Evolutionary conservation across 2,329 filamentous ascomycete genomes (phyloP), one percentile per base, ranked within the genome.

Genomic region (Aspergillus ustus): DNA sequence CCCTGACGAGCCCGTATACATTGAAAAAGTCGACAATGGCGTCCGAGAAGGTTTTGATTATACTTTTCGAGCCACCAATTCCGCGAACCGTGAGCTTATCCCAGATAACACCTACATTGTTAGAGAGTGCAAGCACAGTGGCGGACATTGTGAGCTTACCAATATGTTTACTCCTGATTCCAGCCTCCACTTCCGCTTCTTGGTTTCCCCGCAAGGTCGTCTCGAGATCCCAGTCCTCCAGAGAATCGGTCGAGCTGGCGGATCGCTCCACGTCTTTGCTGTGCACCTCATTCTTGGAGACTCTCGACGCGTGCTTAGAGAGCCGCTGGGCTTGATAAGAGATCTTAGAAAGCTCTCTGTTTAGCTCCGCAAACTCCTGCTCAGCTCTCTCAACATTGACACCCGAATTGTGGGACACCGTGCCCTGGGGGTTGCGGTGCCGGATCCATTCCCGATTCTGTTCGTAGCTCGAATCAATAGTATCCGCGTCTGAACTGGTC

Each of bases 161-260:
- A 62, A 93, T 90, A 68, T 90, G 87, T 80, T 96, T 96, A 5
- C 88, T 83, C 63, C 88, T 89, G 76, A 96, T 96, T 1, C 92
- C 92, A 6, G 91, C 90, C 64, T 90, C 87, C 63, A 85, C 84
- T 71, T 92, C 90, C 8, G 91, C 89, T 50, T 84, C 85, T 60
- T 90, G 83, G 59, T 88, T 88, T 2, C 91, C 91, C 49, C 91
- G 86, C 63, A 96, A 80, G 3, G 89, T 88, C 8, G 82, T 78
- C 74, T 96, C 91, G 43, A 97, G 81, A 72, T 96, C 89, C 75
- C 95, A 96, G 9, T 83, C 80, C 59, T 86, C 86, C 2, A 81
- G 80, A 0, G 81, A 81, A 3, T 77, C 76, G 1, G 75, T 70
- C 1, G 77, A 72, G 29, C 76, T 76, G 3, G 74, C 73, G 1